A percentile compares a stretch with the other conserved stretches of the same genome.
Conservation (phyloP, 345 rosid genomes). For the Populus ilicifolia region DNA sequence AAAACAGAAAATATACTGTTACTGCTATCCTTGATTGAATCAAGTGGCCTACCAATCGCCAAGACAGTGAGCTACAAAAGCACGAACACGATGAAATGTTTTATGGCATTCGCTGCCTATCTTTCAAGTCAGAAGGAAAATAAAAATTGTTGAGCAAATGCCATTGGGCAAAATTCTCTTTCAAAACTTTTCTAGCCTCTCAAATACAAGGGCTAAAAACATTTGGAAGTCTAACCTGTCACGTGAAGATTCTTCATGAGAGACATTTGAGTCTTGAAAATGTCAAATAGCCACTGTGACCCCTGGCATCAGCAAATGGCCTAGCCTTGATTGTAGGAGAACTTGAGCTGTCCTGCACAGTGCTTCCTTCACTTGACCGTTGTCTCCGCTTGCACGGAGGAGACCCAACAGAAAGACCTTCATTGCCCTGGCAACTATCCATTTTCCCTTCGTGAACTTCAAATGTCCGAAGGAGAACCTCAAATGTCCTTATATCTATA, state of each 20-base stretch:
- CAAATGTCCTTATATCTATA: constrained; percentile 82
- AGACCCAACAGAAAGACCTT: constrained; percentile 27
- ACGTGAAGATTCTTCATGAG: constrained; percentile 14
- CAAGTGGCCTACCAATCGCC: too few relatives aligned
- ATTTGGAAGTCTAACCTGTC: background rate
- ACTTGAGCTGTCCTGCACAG: constrained; percentile 19
- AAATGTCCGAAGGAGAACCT: constrained; percentile 73
- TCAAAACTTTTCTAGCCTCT: background rate
- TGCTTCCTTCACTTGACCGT: constrained; percentile 36
- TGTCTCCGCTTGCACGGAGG: constrained; percentile 78
- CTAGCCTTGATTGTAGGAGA: constrained; percentile 54
- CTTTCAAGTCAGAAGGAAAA: too few relatives aligned
- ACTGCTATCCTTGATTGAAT: too few relatives aligned
- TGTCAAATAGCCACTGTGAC: constrained; percentile 94
- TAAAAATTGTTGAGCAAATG: too few relatives aligned
- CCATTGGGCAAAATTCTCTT: too few relatives aligned
- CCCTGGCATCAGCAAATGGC: constrained; percentile 76
- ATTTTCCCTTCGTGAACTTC: constrained; percentile 72
- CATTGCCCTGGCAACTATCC: constrained; percentile 29
- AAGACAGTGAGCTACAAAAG: too few relatives aligned
- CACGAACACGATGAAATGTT: too few relatives aligned
- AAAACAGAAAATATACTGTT: too few relatives aligned
- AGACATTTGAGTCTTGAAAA: constrained; percentile 77
- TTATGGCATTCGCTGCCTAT: too few relatives aligned
- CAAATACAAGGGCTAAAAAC: background rate